Percentiles rank a stretch among this genome's conserved stretches.
These are phyloP conservation scores for Toxoplasma gondii DNA, from an alignment of 169 alveolate genomes.

Conservation along the genomic window DNA sequence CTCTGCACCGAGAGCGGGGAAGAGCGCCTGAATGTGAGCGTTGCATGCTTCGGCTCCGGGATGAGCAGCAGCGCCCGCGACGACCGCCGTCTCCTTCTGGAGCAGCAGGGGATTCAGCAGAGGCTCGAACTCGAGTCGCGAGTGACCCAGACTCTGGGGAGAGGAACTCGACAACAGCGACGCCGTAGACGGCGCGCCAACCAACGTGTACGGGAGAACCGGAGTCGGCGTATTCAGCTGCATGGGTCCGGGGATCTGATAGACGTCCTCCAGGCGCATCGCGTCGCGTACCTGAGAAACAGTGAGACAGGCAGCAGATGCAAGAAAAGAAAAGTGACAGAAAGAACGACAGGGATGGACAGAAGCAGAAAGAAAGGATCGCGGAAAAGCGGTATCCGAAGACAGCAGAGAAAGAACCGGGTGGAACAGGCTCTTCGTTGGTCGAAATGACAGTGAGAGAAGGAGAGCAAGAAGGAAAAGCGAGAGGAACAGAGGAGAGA, in stretches of 20 bases:
- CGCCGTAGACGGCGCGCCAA: slow-evolving; percentile 25
- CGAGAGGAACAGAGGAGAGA: too few relatives aligned
- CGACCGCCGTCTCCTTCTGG: neutral
- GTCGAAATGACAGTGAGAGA: too few relatives aligned
- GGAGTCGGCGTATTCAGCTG: slow-evolving; percentile 78
- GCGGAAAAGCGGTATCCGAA: too few relatives aligned
- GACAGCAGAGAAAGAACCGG: too few relatives aligned
- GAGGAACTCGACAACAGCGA: slow-evolving; percentile 22
- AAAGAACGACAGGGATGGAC: neutral
- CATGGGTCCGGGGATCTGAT: slow-evolving; percentile 96
- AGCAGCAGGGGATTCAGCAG: neutral
- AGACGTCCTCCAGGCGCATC: slow-evolving; percentile 93
- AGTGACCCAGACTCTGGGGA: neutral
- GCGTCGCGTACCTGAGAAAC: slow-evolving; percentile 83
- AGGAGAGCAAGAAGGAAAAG: too few relatives aligned
- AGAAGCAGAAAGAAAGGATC: neutral
- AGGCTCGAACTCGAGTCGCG: neutral
- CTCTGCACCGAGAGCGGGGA: slow-evolving; percentile 11
- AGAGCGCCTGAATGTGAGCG: neutral
- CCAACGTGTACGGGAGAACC: slow-evolving; percentile 35
- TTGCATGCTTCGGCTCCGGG: neutral
- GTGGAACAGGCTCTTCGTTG: too few relatives aligned
- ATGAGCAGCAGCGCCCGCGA: neutral
- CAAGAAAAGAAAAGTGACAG: neutral
- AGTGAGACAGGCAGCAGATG: neutral